Conservation (phyloP, 306 rosid species). For the Lathyrus aphaca region DNA sequence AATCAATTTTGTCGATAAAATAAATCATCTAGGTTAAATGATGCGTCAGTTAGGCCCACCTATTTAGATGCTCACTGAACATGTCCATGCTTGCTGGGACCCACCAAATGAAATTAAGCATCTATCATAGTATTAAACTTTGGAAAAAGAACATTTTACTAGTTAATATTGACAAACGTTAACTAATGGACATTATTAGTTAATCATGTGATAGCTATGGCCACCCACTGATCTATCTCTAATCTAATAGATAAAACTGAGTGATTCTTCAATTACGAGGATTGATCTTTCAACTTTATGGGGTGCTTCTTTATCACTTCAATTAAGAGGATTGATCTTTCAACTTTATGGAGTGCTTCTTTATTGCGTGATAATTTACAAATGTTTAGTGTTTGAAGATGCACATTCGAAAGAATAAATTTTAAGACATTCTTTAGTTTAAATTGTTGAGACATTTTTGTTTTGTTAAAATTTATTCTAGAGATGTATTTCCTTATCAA, state of each 20-base stretch:
- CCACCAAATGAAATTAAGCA: neutral
- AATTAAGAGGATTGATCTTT: neutral
- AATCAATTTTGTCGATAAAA: neutral
- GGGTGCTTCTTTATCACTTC: neutral
- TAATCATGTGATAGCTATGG: too few relatives aligned
- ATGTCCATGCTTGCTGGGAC: neutral
- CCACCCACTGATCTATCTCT: neutral
- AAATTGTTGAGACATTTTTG: too few relatives aligned
- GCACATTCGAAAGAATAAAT: too few relatives aligned
- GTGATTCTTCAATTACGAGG: neutral
- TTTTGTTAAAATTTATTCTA: too few relatives aligned
- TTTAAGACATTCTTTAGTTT: too few relatives aligned
- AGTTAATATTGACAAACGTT: neutral
- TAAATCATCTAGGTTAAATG: neutral
- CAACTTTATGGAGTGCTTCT: too few relatives aligned
- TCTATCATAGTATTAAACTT: neutral
- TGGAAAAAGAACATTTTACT: neutral
- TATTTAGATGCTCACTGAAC: conserved; percentile 14
- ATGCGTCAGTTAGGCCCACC: conserved; percentile 27
- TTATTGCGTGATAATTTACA: too few relatives aligned
- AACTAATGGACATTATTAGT: neutral
- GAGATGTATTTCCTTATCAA: too few relatives aligned
- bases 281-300: too few relatives aligned
- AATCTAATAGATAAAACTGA: neutral
- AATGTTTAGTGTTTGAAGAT: too few relatives aligned